Evolutionary conservation across 1,284 basidiomycete species (phyloP), one percentile per base, ranked within the genome.

Genomic region (Peniophora sp.): DNA sequence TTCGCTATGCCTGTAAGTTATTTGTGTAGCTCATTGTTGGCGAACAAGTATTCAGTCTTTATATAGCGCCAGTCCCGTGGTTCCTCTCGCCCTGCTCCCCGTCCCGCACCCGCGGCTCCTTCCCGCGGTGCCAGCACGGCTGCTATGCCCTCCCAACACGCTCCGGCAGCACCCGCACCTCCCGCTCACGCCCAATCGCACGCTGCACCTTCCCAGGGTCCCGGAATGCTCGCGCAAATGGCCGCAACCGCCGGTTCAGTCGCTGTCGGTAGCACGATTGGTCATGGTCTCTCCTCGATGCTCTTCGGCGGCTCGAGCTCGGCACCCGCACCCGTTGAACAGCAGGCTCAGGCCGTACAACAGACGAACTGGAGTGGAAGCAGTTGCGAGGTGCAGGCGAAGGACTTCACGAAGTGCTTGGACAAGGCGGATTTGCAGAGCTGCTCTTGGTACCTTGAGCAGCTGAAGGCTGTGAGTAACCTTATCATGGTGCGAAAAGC

Each of bases 161-260:
- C 74, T 0, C 69, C 66, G n/a, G 22, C 52, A 11, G 46, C 49
- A 6, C 49, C 24, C 71, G 6, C 70, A 58, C 56, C 67, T 65
- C 64, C 68, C 10, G 72, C 79, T 15, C 68, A 71, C 32, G 69
- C 72, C 20, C 67, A 73, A 1, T 68, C 70, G 42, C 67, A 76
- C n/a, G 62, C 62, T 8, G 58, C 62, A 9, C 57, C 67, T 8
- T 54, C 62, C 24, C 61, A 64, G 60, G 62, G 67, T 48, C 86
- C 87, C 0, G 87, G 88, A 5, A 72, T 91, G 74, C 52, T 91
- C 15, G 72, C 78, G 0, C 84, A 88, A 65, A 93, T 93, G 88
- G 91, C 90, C 50, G 89, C 90, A 14, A 93, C 91, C 6, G 90
- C 89, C 24, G 90, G 89, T 51, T 88, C 86, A 55, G 91, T 93